Percentiles rank a stretch among this genome's conserved stretches.
Conservation (phyloP, 192 early-diverging fungal genomes). For the Diversispora epigaea region DNA sequence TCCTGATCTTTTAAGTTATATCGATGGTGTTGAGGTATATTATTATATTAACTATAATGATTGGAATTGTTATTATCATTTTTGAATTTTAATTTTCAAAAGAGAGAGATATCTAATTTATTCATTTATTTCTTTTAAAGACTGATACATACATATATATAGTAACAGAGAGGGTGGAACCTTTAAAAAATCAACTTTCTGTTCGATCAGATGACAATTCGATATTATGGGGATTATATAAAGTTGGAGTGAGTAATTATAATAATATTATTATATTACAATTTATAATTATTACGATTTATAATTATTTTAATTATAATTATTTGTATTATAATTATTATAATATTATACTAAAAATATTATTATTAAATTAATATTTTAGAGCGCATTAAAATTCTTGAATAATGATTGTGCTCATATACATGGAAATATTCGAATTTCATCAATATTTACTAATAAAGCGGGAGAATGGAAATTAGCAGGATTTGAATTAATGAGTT, state of each 20-base stretch:
- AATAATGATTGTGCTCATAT: conserved; percentile 83
- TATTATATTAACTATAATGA: too few species aligned
- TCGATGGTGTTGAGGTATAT: conserved; percentile 84
- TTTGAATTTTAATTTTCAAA: neutral
- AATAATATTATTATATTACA: neutral
- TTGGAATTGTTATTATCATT: neutral
- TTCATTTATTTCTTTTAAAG: conserved; percentile 39
- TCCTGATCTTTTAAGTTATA: conserved; percentile 79
- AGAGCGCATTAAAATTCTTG: conserved; percentile 85
- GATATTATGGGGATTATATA: conserved; percentile 84
- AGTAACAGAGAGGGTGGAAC: conserved; percentile 81
- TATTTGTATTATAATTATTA: neutral
- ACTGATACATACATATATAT: conserved; percentile 78
- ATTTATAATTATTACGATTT: neutral
- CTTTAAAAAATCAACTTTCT: conserved; percentile 59
- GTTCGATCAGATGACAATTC: conserved; percentile 58
- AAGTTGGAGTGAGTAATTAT: conserved; percentile 67
- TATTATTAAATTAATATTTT: neutral
- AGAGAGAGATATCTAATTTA: neutral
- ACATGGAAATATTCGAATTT: conserved; percentile 80
- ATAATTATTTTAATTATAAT: neutral
- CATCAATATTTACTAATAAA: conserved; percentile 82
- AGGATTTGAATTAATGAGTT: conserved; percentile 80
- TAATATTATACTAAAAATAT: too few species aligned
- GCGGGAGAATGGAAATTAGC: conserved; percentile 95